Evolutionary conservation across 2,329 filamentous ascomycete genomes (phyloP).

Genomic region (Colletotrichum sp.): DNA sequence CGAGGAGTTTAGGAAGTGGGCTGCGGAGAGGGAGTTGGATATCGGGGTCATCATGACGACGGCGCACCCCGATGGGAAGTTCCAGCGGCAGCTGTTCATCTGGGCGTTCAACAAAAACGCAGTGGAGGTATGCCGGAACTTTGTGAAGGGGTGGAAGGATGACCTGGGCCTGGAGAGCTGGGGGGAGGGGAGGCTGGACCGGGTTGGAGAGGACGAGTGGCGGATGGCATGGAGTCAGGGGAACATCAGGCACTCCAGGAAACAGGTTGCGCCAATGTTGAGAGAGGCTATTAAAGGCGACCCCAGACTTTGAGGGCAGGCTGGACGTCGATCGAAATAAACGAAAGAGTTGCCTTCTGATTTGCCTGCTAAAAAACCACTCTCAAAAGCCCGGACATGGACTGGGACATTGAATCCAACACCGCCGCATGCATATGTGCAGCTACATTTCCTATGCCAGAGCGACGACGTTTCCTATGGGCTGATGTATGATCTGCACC

Average conservation of each 20-base stretch:
- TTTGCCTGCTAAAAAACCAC: background rate
- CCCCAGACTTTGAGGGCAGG: background rate
- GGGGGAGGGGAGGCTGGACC: constrained; percentile 52
- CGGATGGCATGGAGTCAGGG: constrained; percentile 72
- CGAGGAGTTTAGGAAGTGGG: constrained; percentile 55
- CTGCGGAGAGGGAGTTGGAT: constrained; percentile 62
- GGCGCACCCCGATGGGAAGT: constrained; percentile 57
- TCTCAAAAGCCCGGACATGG: background rate
- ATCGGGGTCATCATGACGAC: constrained; percentile 74
- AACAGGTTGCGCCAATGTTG: constrained; percentile 72
- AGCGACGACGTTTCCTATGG: background rate
- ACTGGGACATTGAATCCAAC: accelerated
- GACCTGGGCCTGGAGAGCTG: constrained; percentile 63
- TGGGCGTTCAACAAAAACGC: constrained; percentile 63
- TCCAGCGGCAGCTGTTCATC: constrained; percentile 71
- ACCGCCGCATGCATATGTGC: background rate
- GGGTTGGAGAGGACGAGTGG: constrained; percentile 43
- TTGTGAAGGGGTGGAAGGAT: constrained; percentile 49
- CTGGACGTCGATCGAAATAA: accelerated
- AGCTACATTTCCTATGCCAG: background rate
- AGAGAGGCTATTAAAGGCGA: constrained; percentile 55
- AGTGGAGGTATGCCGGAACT: constrained; percentile 55
- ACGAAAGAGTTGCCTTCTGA: background rate
- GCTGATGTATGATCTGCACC: accelerated
- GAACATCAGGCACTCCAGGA: constrained; percentile 64